These are phyloP conservation scores for Didymella keratinophila DNA, from an alignment of 2,329 filamentous ascomycete species.

Conservation along the genomic window DNA sequence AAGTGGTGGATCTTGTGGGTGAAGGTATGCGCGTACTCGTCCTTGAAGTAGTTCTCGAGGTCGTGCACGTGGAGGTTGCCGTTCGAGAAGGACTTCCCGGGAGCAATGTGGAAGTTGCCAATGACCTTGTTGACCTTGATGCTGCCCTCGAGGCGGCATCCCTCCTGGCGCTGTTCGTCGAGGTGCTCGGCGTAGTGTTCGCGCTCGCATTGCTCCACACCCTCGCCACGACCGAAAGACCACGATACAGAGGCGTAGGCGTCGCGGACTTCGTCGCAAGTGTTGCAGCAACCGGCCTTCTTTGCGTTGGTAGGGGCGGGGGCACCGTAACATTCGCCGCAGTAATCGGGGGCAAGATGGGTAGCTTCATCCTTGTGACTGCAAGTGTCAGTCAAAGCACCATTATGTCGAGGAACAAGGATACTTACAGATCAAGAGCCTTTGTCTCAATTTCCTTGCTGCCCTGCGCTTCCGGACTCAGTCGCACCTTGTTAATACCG, in stretches of 20 bases:
- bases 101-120: conserved; percentile 98
- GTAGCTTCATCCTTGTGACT: conserved; percentile 72
- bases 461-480: conserved; percentile 75
- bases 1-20: conserved; percentile 87
- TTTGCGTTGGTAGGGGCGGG: conserved; percentile 71
- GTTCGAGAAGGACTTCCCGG: conserved; percentile 93
- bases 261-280: conserved; percentile 94
- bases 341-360: conserved; percentile 91
- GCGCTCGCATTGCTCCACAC: conserved; percentile 92
- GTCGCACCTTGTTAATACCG: conserved; percentile 88
- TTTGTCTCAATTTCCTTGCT: conserved; percentile 60
- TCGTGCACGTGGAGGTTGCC: conserved; percentile 98
- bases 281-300: conserved; percentile 94
- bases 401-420: not conserved
- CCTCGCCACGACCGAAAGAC: conserved; percentile 92
- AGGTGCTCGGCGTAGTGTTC: conserved; percentile 93
- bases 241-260: conserved; percentile 89
- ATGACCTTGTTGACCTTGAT: conserved; percentile 98
- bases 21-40: conserved; percentile 78
- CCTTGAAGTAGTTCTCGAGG: conserved; percentile 90
- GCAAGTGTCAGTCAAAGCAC: not conserved
- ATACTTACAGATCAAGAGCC: conserved; percentile 50
- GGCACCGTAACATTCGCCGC: conserved; percentile 91
- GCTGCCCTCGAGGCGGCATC: conserved; percentile 90
- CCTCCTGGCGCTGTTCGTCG: conserved; percentile 86